Base-by-base conservation (phyloP, 169 alveolate species). In the Plasmodium reichenowi region DNA sequence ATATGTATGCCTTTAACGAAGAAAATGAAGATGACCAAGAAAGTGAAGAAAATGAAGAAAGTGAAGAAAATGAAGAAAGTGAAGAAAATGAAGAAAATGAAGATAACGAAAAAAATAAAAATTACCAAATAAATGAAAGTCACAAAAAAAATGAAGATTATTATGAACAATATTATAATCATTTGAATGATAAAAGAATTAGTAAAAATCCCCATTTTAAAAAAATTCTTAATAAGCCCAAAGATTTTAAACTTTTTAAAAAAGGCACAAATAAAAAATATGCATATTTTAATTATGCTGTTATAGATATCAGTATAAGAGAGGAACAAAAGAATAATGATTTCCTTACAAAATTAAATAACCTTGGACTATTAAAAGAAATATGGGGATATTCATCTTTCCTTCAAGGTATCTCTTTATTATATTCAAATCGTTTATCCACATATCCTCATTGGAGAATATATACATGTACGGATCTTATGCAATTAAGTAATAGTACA, bases 321-420 rank as follows among this genome's bases (percentile, higher is more conserved):
- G 47, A 38, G 47, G 73, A 80, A 38, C 26, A 38, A 9, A 67
- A 24, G 20, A 22, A 47, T 72, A 68, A 48, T 13, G 72, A 80
- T 10, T 67, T 80, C 29, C 52, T 71, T 15, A 17, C 20, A 24
- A 26, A 80, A 6, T 71, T 80, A 59, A 80, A 68, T 48, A 8
- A 80, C 8, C 50, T 66, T 4, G 72, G 68, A 1, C 63, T 54
- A 2, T 20, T 43, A 8, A 80, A 26, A 80, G 90, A 80, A 56
- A 56, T 80, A 17, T 80, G 90, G 90, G 90, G 90, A 32, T 80
- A 24, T 54, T 80, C 90, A 8, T 68, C 90, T 50, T 80, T 52
- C 47, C 68, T 80, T 59, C 83, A 80, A 80, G 90, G 90, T 9
- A 56, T 80, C 4, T 80, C 90, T 20, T 29, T 80, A 62, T 15